Conservation (phyloP, 2,329 filamentous ascomycete genomes). For the Bipolaris zeicola region DNA sequence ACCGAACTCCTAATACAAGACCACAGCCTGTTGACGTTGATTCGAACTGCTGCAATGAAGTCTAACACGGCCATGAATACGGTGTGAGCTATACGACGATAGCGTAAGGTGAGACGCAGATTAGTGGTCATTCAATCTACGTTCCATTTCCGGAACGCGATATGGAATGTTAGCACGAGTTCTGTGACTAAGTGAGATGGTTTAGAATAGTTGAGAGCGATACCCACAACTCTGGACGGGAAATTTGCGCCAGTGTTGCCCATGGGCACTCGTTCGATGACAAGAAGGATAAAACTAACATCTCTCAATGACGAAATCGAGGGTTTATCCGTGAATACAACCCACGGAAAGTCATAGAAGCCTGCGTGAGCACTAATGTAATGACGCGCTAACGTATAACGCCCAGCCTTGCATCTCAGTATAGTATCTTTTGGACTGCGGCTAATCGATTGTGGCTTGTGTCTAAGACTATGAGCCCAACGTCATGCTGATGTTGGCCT, state of each 20-base stretch:
- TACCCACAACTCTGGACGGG: neutral
- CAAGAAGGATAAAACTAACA: neutral
- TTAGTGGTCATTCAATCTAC: neutral
- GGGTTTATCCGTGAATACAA: neutral
- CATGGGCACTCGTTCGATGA: neutral
- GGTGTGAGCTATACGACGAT: neutral
- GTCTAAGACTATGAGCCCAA: neutral
- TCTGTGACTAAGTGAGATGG: neutral
- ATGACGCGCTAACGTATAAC: too few relatives aligned
- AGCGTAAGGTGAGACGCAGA: neutral
- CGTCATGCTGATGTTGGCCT: neutral
- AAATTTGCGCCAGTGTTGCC: neutral
- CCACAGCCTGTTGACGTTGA: neutral
- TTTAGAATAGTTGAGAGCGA: neutral
- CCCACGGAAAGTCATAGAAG: too few relatives aligned
- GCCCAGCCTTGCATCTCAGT: neutral
- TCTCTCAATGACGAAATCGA: neutral
- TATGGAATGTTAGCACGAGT: neutral
- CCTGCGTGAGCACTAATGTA: neutral
- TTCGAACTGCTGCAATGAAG: neutral
- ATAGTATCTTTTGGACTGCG: neutral
- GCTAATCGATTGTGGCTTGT: constrained; percentile 2
- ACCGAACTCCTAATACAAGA: neutral
- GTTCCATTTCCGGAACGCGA: neutral
- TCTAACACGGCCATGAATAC: neutral